Conservation (phyloP, 225 moss, liverwort and hornwort species). For the Takakia lepidozioides region DNA sequence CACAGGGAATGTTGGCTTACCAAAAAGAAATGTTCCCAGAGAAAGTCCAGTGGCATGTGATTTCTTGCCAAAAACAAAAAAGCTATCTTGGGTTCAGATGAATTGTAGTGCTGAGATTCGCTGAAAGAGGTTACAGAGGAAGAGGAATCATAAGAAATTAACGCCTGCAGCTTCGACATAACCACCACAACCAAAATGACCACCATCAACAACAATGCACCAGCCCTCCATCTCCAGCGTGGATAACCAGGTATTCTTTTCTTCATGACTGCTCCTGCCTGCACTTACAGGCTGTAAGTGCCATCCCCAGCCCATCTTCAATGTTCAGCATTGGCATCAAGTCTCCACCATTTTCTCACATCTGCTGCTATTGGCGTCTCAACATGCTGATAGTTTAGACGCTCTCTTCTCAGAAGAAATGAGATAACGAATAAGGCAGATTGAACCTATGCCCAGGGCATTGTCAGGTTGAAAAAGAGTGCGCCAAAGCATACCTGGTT, state of each 20-base stretch:
- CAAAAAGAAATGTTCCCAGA: slow-evolving; percentile 83
- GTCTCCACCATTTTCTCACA: no score
- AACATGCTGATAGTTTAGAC: no score
- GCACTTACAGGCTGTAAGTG: no score
- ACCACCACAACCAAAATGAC: slow-evolving; percentile 32
- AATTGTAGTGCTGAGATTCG: slow-evolving; percentile 16
- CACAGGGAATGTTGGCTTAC: slow-evolving; percentile 13
- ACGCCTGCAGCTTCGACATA: slow-evolving; percentile 41
- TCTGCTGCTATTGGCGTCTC: no score
- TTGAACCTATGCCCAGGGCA: no score
- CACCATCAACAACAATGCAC: slow-evolving; percentile 32
- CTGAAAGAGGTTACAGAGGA: slow-evolving; percentile 13
- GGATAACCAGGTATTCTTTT: slow-evolving; percentile 37
- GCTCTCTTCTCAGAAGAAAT: no score
- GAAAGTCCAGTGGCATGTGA: slow-evolving; percentile 65
- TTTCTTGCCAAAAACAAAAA: slow-evolving; percentile 78
- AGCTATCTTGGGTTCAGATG: slow-evolving; percentile 63
- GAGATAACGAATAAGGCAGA: no score
- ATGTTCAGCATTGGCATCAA: no score
- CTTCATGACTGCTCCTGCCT: slow-evolving; percentile 55
- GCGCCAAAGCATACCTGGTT: no score
- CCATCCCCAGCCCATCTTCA: no score
- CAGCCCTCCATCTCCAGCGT: slow-evolving; percentile 58
- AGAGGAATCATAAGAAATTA: slow-evolving; percentile 15
- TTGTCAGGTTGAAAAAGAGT: no score